These are phyloP conservation scores for Aspergillus novofumigatus DNA, from an alignment of 2,329 filamentous ascomycete species.

Conservation along the genomic window DNA sequence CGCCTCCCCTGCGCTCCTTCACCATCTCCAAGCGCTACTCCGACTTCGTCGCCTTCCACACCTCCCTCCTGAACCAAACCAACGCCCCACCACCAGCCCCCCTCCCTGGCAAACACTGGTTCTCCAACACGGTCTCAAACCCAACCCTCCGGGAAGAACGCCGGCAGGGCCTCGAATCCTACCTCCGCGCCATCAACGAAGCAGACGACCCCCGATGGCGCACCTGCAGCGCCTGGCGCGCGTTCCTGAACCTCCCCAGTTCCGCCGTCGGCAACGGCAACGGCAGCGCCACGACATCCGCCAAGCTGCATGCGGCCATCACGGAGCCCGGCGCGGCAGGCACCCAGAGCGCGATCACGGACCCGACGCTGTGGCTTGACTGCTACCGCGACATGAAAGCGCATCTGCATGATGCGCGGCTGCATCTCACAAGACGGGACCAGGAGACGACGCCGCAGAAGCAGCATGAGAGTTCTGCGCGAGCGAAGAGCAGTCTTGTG, in stretches of 20 bases:
- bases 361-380: conserved; percentile 60
- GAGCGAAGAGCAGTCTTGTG: conserved; percentile 58
- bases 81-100: conserved; percentile 49
- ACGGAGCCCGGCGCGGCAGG: conserved; percentile 31
- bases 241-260: conserved; percentile 55
- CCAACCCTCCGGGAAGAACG: conserved; percentile 55
- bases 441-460: conserved; percentile 55
- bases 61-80: conserved; percentile 47
- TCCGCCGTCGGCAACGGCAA: conserved; percentile 29
- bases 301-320: conserved; percentile 40
- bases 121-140: conserved; percentile 54
- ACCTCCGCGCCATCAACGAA: conserved; percentile 56
- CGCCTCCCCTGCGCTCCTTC: conserved; percentile 57
- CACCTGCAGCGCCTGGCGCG: conserved; percentile 52
- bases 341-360: conserved; percentile 36
- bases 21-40: conserved; percentile 61
- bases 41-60: conserved; percentile 57
- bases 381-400: conserved; percentile 57
- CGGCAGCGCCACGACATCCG: conserved; percentile 30
- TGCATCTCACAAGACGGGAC: conserved; percentile 57
- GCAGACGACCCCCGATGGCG: conserved; percentile 56
- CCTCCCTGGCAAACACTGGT: conserved; percentile 59
- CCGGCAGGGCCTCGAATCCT: conserved; percentile 53
- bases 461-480: conserved; percentile 60
- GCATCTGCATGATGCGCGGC: conserved; percentile 56